Base-by-base conservation (phyloP, 139 green algal species). In the Chlamydomonas sphaeroides region DNA sequence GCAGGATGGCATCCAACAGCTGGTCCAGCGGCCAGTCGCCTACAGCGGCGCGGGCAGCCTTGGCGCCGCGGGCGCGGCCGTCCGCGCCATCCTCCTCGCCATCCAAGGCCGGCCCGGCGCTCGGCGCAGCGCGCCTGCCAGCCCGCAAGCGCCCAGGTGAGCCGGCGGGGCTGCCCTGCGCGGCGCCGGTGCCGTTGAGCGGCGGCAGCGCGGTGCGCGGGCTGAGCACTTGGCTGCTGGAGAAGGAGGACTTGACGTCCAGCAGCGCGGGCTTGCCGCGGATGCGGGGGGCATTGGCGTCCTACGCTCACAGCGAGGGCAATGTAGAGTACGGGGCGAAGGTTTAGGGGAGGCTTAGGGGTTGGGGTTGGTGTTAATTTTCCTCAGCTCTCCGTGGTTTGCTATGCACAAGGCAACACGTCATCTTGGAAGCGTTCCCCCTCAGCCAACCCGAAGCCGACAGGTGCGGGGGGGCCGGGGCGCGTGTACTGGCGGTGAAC, bases 1-100 rank as follows among this genome's bases (percentile, higher is more conserved):
- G 85, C 39, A 90, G 66, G 33, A 96, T 59, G 6, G 89, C 90
- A 59, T 94, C 88, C 5, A 82, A 69, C 35, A 83, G 76, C 18
- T 71, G 41, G 75, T 82, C 75, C 18, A 82, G 17, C 0, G 61
- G 61, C 75, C 66, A 48, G 61, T 53, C 62, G 18, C 45, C 32
- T 1, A 74, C 23, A 32, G 76, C 76, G 65, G 76, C 15, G 32
- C 28, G 61, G 61, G n/a, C 53, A 14, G 53, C 17, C 23, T 62
- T 62, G 53, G 21, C 15, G 18, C 23, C 53, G 15, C 53, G 20
- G 21, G 20, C 53, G 15, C 53, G 21, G 15, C 53, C 21, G 21
- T 30, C 53, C 53, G 53, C 23, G 15, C 18, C 23, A n/a, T n/a
- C 15, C 53, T 10, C 21, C 21, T 62, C 18, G 53, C 53, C 53